Base-by-base conservation (phyloP, 768 basidiomycete genomes). In the Calocybe gangraenosa region DNA sequence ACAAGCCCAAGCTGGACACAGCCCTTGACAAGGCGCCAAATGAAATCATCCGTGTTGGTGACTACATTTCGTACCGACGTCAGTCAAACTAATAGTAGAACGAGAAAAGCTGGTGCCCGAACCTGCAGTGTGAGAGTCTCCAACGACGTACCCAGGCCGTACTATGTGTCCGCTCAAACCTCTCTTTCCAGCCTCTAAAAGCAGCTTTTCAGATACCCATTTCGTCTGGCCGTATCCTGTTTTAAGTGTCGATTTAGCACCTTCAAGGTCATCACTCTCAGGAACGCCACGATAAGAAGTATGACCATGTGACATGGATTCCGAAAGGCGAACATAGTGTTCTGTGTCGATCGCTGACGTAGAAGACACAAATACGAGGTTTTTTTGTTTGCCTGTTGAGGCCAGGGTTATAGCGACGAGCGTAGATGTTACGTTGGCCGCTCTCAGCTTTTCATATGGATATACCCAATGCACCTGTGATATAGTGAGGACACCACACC, bases 11-110 rank as follows among this genome's bases (percentile, higher is more conserved):
- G 82, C 61, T 99, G 96, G 30, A 97, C 76, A 59, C 93, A 97
- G n/a, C 96, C 96, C 64, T 98, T 98, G 60, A 96, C 90, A 64
- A 99, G 70, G 2, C 96, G 81, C 95, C 95, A 98, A 45, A 99
- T 81, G 66, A 99, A 99, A 62, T 99, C 96, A 56, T 99, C 95
- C 25, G 96, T 98, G 67, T 99, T 99, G 10, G 95, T 97, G 3
- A 97, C 94, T 92, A 52, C 14, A 43, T 21, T 37, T 52, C 11
- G 37, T 17, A 37, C 10, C 6, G 30, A 10, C 15, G 25, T 56
- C 23, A 46, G 43, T 41, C 42, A 50, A 13, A 40, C 39, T 34
- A 42, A 3, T 15, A 4, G 36, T 14, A 17, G 37, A 36, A 36
- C 21, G 51, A 40, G 20, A 21, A 19, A 28, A 0, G 14, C 18